Conservation (phyloP, 148 eudicot genomes). For the Chenopodium suecicum region DNA sequence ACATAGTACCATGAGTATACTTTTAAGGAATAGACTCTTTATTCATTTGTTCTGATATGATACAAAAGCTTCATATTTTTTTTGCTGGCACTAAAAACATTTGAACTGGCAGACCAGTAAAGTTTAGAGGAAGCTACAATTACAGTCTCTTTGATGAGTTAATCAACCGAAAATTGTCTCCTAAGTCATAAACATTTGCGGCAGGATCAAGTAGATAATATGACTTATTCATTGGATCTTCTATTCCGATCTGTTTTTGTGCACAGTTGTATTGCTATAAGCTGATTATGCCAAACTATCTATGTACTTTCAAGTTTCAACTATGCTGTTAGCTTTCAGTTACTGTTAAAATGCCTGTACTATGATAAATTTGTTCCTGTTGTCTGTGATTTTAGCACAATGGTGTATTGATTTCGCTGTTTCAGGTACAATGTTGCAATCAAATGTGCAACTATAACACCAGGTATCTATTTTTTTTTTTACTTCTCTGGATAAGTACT, state of each 20-base stretch:
- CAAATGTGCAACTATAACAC: conserved; percentile 96
- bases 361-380: neutral
- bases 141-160: neutral
- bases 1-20: neutral
- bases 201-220: too few relatives aligned
- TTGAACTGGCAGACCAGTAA: neutral
- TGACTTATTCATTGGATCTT: too few relatives aligned
- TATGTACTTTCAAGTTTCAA: neutral
- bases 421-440: conserved; percentile 90
- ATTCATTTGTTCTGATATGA: too few relatives aligned
- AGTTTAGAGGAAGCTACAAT: neutral
- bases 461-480: conserved; percentile 45
- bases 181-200: too few relatives aligned
- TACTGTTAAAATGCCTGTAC: neutral
- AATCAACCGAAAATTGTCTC: too few relatives aligned
- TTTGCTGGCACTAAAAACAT: neutral
- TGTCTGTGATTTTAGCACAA: neutral
- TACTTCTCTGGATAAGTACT: neutral
- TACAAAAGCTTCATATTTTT: too few relatives aligned
- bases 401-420: neutral
- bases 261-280: neutral
- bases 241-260: too few relatives aligned
- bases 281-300: neutral
- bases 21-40: neutral
- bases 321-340: neutral